Base-by-base conservation (phyloP, 2,329 filamentous ascomycete species). In the Clonostachys chloroleuca region DNA sequence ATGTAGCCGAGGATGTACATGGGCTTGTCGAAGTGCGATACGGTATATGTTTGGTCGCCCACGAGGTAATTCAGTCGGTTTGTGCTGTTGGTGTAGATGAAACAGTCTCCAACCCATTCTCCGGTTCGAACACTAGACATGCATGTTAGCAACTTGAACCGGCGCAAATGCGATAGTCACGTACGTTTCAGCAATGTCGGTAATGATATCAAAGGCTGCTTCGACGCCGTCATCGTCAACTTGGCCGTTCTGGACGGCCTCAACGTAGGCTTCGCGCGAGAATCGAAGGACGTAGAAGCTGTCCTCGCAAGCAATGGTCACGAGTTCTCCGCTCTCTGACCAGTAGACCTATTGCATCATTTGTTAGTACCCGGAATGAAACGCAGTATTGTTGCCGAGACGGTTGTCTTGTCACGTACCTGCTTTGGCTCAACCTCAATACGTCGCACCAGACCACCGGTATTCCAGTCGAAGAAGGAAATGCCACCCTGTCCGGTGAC, bases 1-100 rank as follows among this genome's bases (percentile, higher is more conserved):
- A 99, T 89, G 67, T 99, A 99, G 43, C 94, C 92, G 30, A 99
- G 80, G 24, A 96, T 81, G 68, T 97, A 99, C 84, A 95, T 91
- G 24, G 91, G 83, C 64, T 92, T 86, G 68, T 99, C 94, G 60
- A 96, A 97, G 70, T 97, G 92, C 12, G 92, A 94, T 54, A 99
- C 88, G 5, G 92, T 96, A 76, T 97, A 96, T 13, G 91, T 95
- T 72, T 97, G 92, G 69, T 97, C 94, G 54, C 94, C 94, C 13
- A 99, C 92, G 18, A 99, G 83, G 72, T 97, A 97, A 75, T 97
- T 97, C 50, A 99, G 77, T 52, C 94, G 88, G 76, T 97, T 96
- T 10, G 92, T 95, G 66, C 81, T 88, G 77, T 95, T 97, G 47
- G 94, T 96, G 78, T 97, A 99, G 65, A 97, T 92, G 77, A 99